Conservation (phyloP, 768 basidiomycete genomes). For the Collybiopsis luxurians region DNA sequence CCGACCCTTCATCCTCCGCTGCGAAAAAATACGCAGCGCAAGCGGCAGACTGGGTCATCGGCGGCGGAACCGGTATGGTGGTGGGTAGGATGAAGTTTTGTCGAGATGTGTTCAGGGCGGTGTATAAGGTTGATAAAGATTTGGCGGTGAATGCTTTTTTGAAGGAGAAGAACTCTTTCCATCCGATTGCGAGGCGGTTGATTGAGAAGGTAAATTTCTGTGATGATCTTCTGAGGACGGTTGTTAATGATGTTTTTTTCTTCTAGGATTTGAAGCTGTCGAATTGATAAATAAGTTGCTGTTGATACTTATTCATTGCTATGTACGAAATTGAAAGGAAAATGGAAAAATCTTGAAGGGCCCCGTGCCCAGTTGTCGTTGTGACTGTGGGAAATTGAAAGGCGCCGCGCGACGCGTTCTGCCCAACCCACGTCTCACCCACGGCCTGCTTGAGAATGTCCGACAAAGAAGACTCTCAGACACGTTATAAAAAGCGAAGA, state of each 20-base stretch:
- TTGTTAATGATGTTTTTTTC: conserved; percentile 6
- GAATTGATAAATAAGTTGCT: no score
- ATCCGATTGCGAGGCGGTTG: conserved; percentile 72
- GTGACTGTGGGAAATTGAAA: no score
- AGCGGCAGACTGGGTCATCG: conserved; percentile 70
- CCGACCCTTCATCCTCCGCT: conserved; percentile 41
- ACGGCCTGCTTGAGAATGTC: no score
- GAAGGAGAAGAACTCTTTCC: conserved; percentile 52
- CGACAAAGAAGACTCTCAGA: no score
- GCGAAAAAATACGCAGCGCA: conserved; percentile 49
- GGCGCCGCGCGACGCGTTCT: no score
- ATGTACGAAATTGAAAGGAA: no score
- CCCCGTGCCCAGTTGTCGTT: no score
- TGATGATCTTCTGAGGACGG: neutral
- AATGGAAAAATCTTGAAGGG: no score
- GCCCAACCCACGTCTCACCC: no score
- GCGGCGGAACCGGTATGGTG: conserved; percentile 55
- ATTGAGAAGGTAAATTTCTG: conserved; percentile 64
- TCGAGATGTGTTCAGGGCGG: conserved; percentile 59
- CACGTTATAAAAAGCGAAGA: no score
- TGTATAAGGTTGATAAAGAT: conserved; percentile 46
- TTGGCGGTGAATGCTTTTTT: conserved; percentile 53
- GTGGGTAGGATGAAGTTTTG: conserved; percentile 89
- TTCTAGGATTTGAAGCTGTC: neutral
- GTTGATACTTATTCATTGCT: no score